Conservation (phyloP, 768 basidiomycete genomes). For the Crassisporium funariophilum region DNA sequence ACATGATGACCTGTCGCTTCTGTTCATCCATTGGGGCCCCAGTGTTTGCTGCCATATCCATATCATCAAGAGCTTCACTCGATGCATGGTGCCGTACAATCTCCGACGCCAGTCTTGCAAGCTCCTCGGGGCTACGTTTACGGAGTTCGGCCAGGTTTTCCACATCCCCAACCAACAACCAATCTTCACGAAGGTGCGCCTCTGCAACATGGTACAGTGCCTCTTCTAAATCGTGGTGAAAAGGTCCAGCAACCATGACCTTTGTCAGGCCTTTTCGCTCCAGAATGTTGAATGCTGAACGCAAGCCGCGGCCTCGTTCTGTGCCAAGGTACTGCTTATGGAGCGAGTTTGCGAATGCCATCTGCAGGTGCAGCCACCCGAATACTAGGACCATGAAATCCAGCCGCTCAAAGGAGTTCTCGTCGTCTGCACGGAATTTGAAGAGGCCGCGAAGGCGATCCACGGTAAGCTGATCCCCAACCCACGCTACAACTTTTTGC, state of each 20-base stretch:
- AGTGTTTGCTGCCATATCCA: conserved; percentile 10
- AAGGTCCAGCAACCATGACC: conserved; percentile 29
- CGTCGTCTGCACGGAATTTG: conserved; percentile 36
- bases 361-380: conserved; percentile 44
- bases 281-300: conserved; percentile 33
- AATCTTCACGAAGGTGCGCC: conserved; percentile 38
- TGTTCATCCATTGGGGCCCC: conserved; percentile 27
- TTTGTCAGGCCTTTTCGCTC: conserved; percentile 30
- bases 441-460: conserved; percentile 39
- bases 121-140: conserved; percentile 22
- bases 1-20: conserved; percentile 31
- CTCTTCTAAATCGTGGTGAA: conserved; percentile 38
- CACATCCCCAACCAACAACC: conserved; percentile 27
- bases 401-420: conserved; percentile 38
- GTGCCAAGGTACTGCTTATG: conserved; percentile 45
- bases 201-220: conserved; percentile 36
- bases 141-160: conserved; percentile 28
- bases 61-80: conserved; percentile 25
- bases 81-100: conserved; percentile 32
- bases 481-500: conserved; percentile 31
- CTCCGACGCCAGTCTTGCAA: conserved; percentile 25
- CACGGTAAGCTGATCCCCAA: conserved; percentile 39
- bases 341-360: conserved; percentile 42
- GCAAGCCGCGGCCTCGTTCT: conserved; percentile 23
- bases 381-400: conserved; percentile 34